Percentiles rank a stretch among this genome's conserved stretches.
Evolutionary conservation across 1,284 basidiomycete genomes (phyloP).

Genomic region (Fomes fomentarius): DNA sequence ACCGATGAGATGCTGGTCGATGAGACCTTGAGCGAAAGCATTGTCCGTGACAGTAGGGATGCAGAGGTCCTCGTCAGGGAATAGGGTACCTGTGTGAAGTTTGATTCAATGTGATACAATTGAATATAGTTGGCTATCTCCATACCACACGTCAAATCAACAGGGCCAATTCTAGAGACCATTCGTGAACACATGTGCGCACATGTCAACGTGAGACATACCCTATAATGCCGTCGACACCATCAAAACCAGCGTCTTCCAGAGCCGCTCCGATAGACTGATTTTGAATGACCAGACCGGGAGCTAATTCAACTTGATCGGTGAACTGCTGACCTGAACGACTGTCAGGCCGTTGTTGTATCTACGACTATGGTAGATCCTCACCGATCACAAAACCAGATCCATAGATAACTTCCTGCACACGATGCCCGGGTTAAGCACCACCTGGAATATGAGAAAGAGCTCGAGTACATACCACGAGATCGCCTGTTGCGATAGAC

Average conservation of each 20-base stretch:
- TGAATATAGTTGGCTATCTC: background rate
- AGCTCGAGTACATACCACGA: constrained; percentile 34
- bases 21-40: constrained; percentile 38
- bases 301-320: constrained; percentile 30
- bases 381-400: constrained; percentile 51
- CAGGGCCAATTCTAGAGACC: constrained; percentile 46
- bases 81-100: constrained; percentile 31
- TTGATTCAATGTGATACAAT: background rate
- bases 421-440: background rate
- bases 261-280: constrained; percentile 55
- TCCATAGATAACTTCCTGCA: constrained; percentile 34
- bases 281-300: constrained; percentile 42
- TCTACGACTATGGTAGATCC: no score
- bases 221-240: constrained; percentile 58
- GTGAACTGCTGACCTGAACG: constrained; percentile 25
- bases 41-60: constrained; percentile 48
- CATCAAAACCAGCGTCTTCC: constrained; percentile 39
- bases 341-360: no score
- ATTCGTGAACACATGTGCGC: background rate
- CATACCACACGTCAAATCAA: constrained; percentile 42
- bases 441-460: background rate
- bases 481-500: constrained; percentile 42
- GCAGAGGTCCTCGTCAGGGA: constrained; percentile 38
- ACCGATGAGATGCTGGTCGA: constrained; percentile 38
- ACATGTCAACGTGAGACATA: background rate